Conservation (phyloP, 306 rosid genomes). For the Acacia acuminata region DNA sequence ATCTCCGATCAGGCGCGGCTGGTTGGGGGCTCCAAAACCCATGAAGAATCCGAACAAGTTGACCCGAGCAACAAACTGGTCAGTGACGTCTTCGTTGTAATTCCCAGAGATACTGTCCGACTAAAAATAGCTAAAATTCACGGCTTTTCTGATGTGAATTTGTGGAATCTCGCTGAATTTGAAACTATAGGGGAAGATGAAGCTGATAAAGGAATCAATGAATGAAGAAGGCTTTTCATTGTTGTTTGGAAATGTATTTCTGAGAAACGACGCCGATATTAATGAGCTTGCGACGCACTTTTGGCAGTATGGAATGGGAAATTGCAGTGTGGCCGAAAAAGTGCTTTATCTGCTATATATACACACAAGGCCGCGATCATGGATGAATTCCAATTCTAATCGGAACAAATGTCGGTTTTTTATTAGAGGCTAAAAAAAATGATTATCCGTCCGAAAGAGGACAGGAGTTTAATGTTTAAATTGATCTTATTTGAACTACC, state of each 20-base stretch:
- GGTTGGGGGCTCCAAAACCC: constrained; percentile 45
- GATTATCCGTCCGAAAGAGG: too few relatives aligned
- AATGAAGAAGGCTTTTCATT: constrained; percentile 2
- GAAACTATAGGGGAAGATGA: background rate
- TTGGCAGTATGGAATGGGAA: background rate
- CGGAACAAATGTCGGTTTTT: too few relatives aligned
- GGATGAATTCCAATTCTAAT: too few relatives aligned
- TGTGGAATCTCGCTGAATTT: background rate
- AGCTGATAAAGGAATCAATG: background rate
- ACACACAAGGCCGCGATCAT: background rate
- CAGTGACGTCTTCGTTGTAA: background rate
- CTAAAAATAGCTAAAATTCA: background rate
- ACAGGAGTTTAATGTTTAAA: too few relatives aligned
- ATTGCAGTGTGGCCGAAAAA: constrained; percentile 31
- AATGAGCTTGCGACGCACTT: constrained; percentile 10
- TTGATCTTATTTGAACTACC: too few relatives aligned
- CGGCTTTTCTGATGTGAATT: background rate
- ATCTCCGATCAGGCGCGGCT: constrained; percentile 61
- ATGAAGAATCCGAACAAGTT: constrained; percentile 37
- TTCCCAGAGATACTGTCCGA: background rate
- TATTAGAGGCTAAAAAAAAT: too few relatives aligned
- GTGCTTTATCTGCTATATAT: background rate
- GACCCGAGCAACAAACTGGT: constrained; percentile 27
- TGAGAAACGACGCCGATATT: constrained; percentile 42
- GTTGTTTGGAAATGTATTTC: background rate